These are phyloP conservation scores for Oemleria cerasiformis DNA, from an alignment of 306 rosid species.

Conservation along the genomic window DNA sequence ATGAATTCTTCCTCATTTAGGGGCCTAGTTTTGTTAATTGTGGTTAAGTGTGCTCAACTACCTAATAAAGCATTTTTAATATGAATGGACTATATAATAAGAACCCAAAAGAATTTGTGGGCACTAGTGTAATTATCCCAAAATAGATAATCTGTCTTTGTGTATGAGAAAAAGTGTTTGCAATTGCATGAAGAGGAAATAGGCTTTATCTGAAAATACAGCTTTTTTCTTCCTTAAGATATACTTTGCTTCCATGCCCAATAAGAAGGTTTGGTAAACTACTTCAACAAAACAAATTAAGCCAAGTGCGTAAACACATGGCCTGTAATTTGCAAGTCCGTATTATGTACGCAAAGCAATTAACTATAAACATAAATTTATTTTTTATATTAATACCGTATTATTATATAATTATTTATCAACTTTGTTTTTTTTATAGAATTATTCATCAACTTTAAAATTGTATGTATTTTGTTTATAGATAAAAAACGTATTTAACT, in stretches of 20 bases:
- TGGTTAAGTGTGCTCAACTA: not conserved
- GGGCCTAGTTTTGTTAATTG: not conserved
- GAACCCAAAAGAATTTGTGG: not conserved
- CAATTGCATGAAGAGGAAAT: not conserved
- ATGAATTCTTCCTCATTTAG: not conserved
- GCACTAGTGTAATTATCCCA: not conserved
- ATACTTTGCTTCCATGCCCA: slow-evolving; percentile 15
- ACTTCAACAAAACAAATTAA: not conserved
- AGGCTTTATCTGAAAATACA: not conserved
- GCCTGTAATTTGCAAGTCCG: no score
- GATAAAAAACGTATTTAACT: no score
- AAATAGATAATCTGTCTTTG: slow-evolving; percentile 7
- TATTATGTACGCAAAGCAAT: no score
- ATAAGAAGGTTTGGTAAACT: not conserved
- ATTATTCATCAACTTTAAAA: no score
- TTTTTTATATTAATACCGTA: no score
- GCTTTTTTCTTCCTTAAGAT: not conserved
- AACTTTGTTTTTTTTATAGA: no score
- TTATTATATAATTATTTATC: no score
- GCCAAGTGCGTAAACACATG: no score
- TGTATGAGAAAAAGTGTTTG: not conserved
- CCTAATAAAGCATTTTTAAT: not conserved
- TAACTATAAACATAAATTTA: no score
- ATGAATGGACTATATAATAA: not conserved
- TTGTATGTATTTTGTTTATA: no score